Conservation (phyloP, 2,329 filamentous ascomycete genomes). For the Stemphylium beticola region DNA sequence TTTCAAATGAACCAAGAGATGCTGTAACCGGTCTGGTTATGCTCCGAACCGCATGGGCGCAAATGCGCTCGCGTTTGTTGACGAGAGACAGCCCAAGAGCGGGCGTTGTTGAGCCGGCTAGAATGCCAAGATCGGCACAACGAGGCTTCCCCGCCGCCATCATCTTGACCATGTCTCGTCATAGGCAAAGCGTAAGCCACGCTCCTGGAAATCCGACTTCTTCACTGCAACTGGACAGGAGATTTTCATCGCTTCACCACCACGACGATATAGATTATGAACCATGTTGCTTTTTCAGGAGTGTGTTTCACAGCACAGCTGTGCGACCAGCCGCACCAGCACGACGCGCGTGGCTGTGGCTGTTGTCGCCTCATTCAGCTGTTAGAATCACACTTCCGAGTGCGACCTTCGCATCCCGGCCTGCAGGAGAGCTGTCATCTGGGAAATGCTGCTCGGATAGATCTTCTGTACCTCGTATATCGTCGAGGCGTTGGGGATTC, state of each 20-base stretch:
- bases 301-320: slow-evolving; percentile 5
- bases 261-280: not conserved
- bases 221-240: not conserved
- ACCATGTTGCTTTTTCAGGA: slow-evolving; percentile 7
- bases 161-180: not conserved
- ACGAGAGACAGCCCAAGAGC: not conserved
- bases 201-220: not conserved
- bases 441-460: not conserved
- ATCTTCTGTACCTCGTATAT: slow-evolving; percentile 1
- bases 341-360: not conserved
- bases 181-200: slow-evolving; percentile 2
- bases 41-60: not conserved
- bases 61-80: not conserved
- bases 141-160: slow-evolving; percentile 1
- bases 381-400: not conserved
- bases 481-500: slow-evolving; percentile 1
- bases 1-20: not conserved
- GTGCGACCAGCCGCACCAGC: not conserved
- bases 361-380: not conserved
- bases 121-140: slow-evolving; percentile 4
- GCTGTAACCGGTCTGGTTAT: not conserved
- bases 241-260: not conserved
- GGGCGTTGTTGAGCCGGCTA: slow-evolving; percentile 6
- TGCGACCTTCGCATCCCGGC: not conserved
- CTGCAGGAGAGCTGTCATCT: not conserved